Evolutionary conservation across 2,329 filamentous ascomycete genomes (phyloP).

Genomic region (Aspergillus candidus): DNA sequence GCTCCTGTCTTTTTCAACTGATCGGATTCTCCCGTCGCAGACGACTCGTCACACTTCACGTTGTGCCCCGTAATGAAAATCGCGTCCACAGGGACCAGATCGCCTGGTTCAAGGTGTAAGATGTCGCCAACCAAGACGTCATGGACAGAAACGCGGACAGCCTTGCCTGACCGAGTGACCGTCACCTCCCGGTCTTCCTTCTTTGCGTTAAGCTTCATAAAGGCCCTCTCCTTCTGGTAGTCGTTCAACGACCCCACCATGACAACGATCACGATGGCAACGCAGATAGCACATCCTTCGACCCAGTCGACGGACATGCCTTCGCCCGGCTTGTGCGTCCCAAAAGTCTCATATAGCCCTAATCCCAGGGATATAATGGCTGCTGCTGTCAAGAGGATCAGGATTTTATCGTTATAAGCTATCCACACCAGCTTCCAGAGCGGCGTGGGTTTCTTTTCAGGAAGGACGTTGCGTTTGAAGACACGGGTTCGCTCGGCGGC

Average conservation of each 20-base stretch:
- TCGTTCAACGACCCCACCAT: conserved; percentile 65
- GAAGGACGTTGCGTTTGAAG: conserved; percentile 59
- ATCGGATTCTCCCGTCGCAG: conserved; percentile 64
- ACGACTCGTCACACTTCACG: conserved; percentile 64
- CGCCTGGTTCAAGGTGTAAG: conserved; percentile 59
- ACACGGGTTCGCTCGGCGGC: conserved; percentile 6
- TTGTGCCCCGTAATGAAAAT: conserved; percentile 59
- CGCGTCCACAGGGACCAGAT: conserved; percentile 62
- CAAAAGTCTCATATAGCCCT: conserved; percentile 53
- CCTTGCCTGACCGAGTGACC: conserved; percentile 59
- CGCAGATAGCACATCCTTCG: conserved; percentile 65
- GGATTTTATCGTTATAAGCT: conserved; percentile 70
- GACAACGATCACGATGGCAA: conserved; percentile 64
- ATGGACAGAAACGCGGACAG: conserved; percentile 54
- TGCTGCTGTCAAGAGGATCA: conserved; percentile 62
- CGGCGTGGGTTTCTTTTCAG: conserved; percentile 60
- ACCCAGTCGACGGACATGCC: conserved; percentile 58
- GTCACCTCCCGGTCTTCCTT: conserved; percentile 59
- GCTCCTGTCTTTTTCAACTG: conserved; percentile 57
- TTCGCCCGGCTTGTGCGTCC: conserved; percentile 14
- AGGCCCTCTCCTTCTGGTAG: conserved; percentile 67
- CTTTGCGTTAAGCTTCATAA: conserved; percentile 44
- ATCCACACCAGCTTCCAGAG: conserved; percentile 65
- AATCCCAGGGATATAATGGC: conserved; percentile 66
- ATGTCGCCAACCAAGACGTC: conserved; percentile 63